Conservation (phyloP, 768 basidiomycete species). For the Cyclocybe cylindracea region DNA sequence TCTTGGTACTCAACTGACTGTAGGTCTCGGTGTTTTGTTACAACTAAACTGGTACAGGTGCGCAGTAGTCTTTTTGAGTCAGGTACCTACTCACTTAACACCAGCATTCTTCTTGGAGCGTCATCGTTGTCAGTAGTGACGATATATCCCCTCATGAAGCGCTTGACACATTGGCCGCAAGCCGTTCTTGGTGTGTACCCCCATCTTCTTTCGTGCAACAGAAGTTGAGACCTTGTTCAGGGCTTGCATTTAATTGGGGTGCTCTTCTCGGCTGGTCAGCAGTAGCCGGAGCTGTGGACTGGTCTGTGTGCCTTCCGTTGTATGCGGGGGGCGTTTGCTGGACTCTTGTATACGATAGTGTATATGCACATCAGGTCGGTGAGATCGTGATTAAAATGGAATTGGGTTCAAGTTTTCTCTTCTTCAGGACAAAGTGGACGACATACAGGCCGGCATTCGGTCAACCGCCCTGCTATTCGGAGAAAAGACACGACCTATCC, state of each 20-base stretch:
- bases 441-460: slow-evolving; percentile 83
- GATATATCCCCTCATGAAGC: slow-evolving; percentile 96
- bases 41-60: slow-evolving; percentile 97
- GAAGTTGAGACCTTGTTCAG: slow-evolving; percentile 36
- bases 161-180: slow-evolving; percentile 96
- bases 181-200: slow-evolving; percentile 77
- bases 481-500: slow-evolving; percentile 69
- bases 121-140: slow-evolving; percentile 86
- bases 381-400: neutral
- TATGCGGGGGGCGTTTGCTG: slow-evolving; percentile 90
- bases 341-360: slow-evolving; percentile 97
- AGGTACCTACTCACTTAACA: neutral
- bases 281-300: slow-evolving; percentile 77
- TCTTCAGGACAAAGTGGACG: slow-evolving; percentile 87
- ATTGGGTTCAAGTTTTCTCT: neutral
- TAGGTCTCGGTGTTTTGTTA: slow-evolving; percentile 81
- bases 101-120: slow-evolving; percentile 88
- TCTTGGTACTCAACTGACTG: slow-evolving; percentile 77
- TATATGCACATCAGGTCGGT: slow-evolving; percentile 92
- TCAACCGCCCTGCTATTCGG: slow-evolving; percentile 95
- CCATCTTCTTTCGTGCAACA: neutral
- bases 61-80: neutral
- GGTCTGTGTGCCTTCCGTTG: slow-evolving; percentile 81
- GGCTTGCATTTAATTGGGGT: slow-evolving; percentile 97
- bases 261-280: slow-evolving; percentile 96